Conservation (phyloP, 306 rosid genomes). For the Abrus pulchellus region DNA sequence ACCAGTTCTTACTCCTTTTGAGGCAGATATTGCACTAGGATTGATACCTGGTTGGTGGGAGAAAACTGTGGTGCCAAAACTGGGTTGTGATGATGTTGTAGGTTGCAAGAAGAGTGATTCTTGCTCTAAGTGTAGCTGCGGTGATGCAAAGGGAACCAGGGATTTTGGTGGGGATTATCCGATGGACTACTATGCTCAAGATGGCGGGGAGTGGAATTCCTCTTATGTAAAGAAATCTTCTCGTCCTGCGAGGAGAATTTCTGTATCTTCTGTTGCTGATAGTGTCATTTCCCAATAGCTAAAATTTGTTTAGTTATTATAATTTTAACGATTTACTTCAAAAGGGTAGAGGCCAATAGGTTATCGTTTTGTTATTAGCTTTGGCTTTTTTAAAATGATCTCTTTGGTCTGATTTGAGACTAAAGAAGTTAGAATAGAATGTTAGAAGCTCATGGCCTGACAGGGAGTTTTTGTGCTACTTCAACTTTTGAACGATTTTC, state of each 20-base stretch:
- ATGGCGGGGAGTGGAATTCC: constrained; percentile 97
- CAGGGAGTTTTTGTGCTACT: neutral
- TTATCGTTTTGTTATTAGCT: constrained; percentile 16
- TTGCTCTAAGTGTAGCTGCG: constrained; percentile 37
- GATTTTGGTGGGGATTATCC: constrained; percentile 83
- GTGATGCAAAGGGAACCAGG: constrained; percentile 24
- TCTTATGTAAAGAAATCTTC: constrained; percentile 68
- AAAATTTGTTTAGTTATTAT: constrained; percentile 18
- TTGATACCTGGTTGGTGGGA: constrained; percentile 98
- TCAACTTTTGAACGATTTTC: neutral
- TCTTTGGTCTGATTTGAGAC: neutral
- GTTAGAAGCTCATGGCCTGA: neutral
- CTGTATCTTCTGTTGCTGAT: constrained; percentile 41
- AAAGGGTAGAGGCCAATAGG: neutral
- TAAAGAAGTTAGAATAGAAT: neutral
- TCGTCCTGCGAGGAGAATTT: constrained; percentile 61
- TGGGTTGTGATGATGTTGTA: constrained; percentile 50
- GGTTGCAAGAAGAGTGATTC: constrained; percentile 47
- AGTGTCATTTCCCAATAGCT: constrained; percentile 31
- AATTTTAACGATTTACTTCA: neutral
- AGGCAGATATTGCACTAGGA: constrained; percentile 88
- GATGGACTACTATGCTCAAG: constrained; percentile 94
- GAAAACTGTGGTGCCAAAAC: constrained; percentile 50
- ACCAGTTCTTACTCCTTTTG: constrained; percentile 88
- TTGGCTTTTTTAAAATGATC: neutral